Base-by-base conservation (phyloP, 1,284 basidiomycete species). In the Ustilago tritici region DNA sequence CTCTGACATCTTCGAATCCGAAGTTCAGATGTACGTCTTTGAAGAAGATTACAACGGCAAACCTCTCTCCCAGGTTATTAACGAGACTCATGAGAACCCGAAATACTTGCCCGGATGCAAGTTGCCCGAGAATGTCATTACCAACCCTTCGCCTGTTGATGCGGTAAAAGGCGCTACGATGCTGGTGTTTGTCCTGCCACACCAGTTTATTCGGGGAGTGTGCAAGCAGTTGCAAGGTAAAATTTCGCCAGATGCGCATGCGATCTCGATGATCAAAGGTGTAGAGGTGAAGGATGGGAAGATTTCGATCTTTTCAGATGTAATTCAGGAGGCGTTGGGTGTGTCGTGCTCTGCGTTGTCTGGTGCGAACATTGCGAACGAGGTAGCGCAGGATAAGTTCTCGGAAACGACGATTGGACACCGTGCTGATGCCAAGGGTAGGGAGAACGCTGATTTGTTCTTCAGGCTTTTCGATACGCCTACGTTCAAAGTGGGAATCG, bases 291-390 rank as follows among this genome's bases (percentile, higher is more conserved):
- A 81, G 28, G 80, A 87, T 23, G 87, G 87, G 64, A 85, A 89
- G 63, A 90, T 91, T 72, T 86, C 87, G 65, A 90, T 90, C 62
- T 90, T 90, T 81, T 88, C 89, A 15, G 88, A 88, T 70, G 85
- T 90, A 36, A 90, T 91, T 75, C 87, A 89, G 80, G 84, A 87
- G 38, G 87, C 88, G 71, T 85, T 90, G 41, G 87, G 87, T 15
- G 87, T 88, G 38, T 87, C 88, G 10, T 89, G 88, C 74, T 88
- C 88, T 1, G 89, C 90, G 2, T 81, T 90, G 4, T 88, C 87
- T 41, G 90, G 90, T 6, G 89, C 90, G 38, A 90, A 90, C 85
- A 90, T 90, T 60, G 90, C 90, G 40, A 87, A 90, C 66, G 90
- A 90, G 79, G 89, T 89, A 23, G 88, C 89, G 1, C 85, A 82